Evolutionary conservation across 2,329 filamentous ascomycete genomes (phyloP).

Genomic region (Pseudogymnoascus sp.): DNA sequence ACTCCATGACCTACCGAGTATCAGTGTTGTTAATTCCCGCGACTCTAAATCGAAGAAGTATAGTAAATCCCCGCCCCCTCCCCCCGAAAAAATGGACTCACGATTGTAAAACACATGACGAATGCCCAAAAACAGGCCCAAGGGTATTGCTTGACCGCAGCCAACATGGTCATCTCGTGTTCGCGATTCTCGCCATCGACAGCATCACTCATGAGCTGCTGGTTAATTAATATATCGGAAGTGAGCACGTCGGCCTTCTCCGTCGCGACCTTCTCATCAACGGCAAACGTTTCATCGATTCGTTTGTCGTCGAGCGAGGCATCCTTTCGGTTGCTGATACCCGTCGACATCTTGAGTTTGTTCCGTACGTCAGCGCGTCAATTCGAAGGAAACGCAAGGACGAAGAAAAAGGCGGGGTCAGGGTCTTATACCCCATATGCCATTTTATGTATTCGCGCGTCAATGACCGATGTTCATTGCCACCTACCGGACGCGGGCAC

Average conservation of each 20-base stretch:
- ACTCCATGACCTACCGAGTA: conserved; percentile 48
- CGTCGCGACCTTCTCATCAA: background rate
- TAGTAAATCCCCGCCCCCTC: no score
- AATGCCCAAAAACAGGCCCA: conserved; percentile 48
- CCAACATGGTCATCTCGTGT: conserved; percentile 40
- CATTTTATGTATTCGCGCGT: background rate
- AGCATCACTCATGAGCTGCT: background rate
- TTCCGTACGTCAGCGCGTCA: background rate
- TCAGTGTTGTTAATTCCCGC: background rate
- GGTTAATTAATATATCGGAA: conserved; percentile 9
- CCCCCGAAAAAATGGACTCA: conserved; percentile 29
- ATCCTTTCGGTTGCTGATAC: background rate
- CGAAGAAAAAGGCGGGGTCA: background rate
- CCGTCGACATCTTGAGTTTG: background rate
- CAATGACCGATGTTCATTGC: background rate
- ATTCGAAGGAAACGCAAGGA: background rate
- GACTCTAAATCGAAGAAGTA: background rate
- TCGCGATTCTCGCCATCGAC: conserved; percentile 46
- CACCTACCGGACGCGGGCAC: background rate
- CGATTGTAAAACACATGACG: conserved; percentile 48
- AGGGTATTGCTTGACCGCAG: conserved; percentile 45
- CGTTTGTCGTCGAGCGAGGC: background rate
- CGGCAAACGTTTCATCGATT: background rate
- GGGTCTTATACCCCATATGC: background rate
- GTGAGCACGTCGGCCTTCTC: background rate